Evolutionary conservation across 768 basidiomycete species (phyloP).

Genomic region (Lentinus tigrinus): DNA sequence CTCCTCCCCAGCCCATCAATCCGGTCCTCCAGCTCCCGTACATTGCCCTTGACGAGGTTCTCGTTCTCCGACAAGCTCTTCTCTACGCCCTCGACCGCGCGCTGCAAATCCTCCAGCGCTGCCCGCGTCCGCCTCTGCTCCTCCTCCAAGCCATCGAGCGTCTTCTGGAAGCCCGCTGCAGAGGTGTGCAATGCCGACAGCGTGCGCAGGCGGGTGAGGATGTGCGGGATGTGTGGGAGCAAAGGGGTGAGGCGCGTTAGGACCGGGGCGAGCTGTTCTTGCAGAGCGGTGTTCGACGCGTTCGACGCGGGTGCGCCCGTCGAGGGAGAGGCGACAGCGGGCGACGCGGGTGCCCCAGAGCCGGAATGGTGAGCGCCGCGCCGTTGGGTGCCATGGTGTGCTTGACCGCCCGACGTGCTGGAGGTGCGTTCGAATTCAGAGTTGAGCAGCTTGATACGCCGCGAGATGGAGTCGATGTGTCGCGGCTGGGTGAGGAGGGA

Average conservation of each 20-base stretch:
- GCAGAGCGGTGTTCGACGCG: conserved; percentile 32
- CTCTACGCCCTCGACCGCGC: conserved; percentile 72
- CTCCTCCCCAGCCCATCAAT: conserved; percentile 47
- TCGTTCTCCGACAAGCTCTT: conserved; percentile 74
- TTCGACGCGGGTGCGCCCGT: conserved; percentile 12
- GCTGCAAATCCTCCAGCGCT: conserved; percentile 63
- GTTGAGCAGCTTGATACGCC: conserved; percentile 87
- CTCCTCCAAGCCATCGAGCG: conserved; percentile 64
- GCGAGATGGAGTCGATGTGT: conserved; percentile 92
- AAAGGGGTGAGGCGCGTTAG: conserved; percentile 69
- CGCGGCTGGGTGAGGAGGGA: conserved; percentile 90
- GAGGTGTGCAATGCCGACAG: conserved; percentile 79
- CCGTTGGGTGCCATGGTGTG: conserved; percentile 42
- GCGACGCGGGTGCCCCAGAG: no score
- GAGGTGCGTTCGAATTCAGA: conserved; percentile 89
- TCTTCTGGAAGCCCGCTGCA: conserved; percentile 73
- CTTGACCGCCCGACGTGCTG: conserved; percentile 33
- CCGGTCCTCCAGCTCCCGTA: conserved; percentile 63
- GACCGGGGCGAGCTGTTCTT: conserved; percentile 67
- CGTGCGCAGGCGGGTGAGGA: conserved; percentile 85
- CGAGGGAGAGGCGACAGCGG: conserved; percentile 9
- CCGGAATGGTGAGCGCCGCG: conserved; percentile 19
- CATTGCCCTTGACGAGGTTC: conserved; percentile 68
- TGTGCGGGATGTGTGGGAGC: conserved; percentile 83
- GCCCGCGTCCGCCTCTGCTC: conserved; percentile 67